A percentile compares a stretch with the other conserved stretches of the same genome.
Conservation (phyloP, 2,329 filamentous ascomycete genomes). For the Phaeosphaeria sp. region DNA sequence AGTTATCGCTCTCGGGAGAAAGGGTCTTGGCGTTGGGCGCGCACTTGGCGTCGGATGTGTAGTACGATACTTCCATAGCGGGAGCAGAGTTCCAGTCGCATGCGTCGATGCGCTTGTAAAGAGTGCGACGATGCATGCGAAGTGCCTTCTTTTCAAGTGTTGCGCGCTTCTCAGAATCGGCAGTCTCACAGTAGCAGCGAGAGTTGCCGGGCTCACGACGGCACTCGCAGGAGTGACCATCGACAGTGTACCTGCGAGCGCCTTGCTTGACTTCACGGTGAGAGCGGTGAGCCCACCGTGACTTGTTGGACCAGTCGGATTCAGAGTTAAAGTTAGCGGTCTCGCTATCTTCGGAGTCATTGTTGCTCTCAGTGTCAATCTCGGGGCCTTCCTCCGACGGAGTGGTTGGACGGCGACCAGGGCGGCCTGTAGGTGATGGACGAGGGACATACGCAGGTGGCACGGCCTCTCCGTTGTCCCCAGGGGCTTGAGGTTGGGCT, state of each 20-base stretch:
- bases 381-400: background rate
- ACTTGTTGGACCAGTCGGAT: background rate
- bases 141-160: slow-evolving; percentile 41
- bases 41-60: slow-evolving; percentile 48
- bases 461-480: background rate
- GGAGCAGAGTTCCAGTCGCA: slow-evolving; percentile 50
- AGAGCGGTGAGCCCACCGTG: slow-evolving; percentile 5
- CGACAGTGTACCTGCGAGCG: slow-evolving; percentile 30
- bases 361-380: slow-evolving; percentile 9
- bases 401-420: no score
- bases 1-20: slow-evolving; percentile 28
- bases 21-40: slow-evolving; percentile 36
- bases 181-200: slow-evolving; percentile 31
- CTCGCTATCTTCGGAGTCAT: slow-evolving; percentile 12
- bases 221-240: slow-evolving; percentile 41
- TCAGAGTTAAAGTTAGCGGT: background rate
- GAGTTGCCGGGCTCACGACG: slow-evolving; percentile 26
- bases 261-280: slow-evolving; percentile 18
- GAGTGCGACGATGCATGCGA: slow-evolving; percentile 37
- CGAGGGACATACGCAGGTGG: no score
- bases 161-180: slow-evolving; percentile 28
- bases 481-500: slow-evolving; percentile 12
- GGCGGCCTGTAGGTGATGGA: no score
- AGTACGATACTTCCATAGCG: slow-evolving; percentile 51
- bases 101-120: slow-evolving; percentile 36